These are phyloP conservation scores for Arthrobotrys musiformis DNA, from an alignment of 2,329 filamentous ascomycete genomes.

Conservation along the genomic window DNA sequence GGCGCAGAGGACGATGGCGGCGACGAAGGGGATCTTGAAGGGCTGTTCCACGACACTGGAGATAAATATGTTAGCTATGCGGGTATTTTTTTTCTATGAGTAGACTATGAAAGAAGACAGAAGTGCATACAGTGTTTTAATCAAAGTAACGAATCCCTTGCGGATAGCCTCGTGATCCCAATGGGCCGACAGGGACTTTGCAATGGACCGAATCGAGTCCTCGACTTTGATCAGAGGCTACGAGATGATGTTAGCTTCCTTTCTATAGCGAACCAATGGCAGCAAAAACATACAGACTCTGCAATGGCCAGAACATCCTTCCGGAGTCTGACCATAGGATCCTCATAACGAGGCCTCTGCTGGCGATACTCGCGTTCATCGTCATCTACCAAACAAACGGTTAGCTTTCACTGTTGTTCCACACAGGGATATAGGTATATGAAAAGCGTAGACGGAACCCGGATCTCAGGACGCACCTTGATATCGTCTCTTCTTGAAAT, in stretches of 20 bases:
- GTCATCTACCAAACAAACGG: constrained; percentile 67
- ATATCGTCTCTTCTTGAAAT: constrained; percentile 54
- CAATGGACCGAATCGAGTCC: constrained; percentile 80
- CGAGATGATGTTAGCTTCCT: constrained; percentile 3
- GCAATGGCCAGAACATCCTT: constrained; percentile 82
- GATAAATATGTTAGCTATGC: constrained; percentile 17
- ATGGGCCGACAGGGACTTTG: constrained; percentile 80
- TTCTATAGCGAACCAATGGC: background rate
- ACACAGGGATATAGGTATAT: background rate
- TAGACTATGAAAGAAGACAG: constrained; percentile 41
- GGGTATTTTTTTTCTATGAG: background rate
- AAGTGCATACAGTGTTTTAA: constrained; percentile 74
- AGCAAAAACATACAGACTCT: constrained; percentile 70
- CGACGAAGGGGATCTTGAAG: constrained; percentile 95
- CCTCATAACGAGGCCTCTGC: constrained; percentile 71
- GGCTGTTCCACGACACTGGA: constrained; percentile 82
- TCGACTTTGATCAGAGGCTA: constrained; percentile 77
- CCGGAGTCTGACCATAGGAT: constrained; percentile 77
- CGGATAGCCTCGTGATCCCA: constrained; percentile 85
- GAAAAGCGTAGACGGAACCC: background rate
- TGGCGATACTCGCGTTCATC: constrained; percentile 71
- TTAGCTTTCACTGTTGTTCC: constrained; percentile 2
- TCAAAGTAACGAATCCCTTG: constrained; percentile 76
- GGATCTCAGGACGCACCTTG: constrained; percentile 39
- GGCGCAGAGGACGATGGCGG: constrained; percentile 80